Conservation (phyloP, 2,329 filamentous ascomycete genomes). For the Fusarium staphyleae region DNA sequence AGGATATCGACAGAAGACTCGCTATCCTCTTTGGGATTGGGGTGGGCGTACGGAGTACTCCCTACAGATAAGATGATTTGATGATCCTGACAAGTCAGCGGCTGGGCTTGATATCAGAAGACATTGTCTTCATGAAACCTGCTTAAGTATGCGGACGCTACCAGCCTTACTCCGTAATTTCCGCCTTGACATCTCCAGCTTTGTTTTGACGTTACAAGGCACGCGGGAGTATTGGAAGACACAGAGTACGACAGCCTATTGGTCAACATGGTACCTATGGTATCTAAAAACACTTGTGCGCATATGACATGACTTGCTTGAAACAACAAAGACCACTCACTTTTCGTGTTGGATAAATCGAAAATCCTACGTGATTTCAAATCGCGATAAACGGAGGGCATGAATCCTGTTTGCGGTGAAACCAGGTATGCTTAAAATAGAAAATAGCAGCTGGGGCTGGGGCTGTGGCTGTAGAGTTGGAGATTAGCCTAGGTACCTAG, state of each 20-base stretch:
- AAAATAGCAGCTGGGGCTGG: slow-evolving; percentile 36
- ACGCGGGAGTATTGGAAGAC: no score
- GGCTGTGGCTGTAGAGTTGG: no score
- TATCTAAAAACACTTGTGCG: no score
- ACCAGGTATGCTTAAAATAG: neutral
- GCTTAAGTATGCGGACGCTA: neutral
- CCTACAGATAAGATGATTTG: neutral
- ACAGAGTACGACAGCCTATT: no score
- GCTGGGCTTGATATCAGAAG: neutral
- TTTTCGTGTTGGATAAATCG: neutral
- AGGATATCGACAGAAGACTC: no score
- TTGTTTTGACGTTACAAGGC: no score
- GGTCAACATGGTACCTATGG: no score
- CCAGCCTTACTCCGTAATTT: neutral
- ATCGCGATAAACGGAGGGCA: neutral
- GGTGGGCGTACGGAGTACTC: no score
- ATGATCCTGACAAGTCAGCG: neutral
- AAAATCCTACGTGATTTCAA: no score
- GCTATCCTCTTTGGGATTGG: neutral
- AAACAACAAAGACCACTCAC: neutral
- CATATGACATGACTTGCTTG: neutral
- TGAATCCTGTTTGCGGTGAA: neutral
- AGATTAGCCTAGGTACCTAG: no score
- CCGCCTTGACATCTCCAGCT: neutral
- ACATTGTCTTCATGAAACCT: neutral